A percentile compares a stretch with the other conserved stretches of the same genome.
Conservation (phyloP, 352 stramenopile species). For the Phytophthora citrophthora region DNA sequence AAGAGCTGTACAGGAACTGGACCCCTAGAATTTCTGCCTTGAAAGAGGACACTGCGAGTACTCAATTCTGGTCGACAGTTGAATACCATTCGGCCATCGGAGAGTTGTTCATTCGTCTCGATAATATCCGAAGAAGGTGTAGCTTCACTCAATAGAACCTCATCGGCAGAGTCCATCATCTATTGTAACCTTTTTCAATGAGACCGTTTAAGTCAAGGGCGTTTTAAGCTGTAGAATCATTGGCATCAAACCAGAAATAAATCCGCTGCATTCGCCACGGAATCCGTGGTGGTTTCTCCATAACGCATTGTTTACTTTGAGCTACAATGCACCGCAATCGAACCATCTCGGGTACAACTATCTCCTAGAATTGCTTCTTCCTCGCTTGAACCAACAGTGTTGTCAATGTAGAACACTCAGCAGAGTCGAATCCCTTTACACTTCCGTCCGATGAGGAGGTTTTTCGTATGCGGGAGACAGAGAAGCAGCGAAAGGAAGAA, state of each 20-base stretch:
- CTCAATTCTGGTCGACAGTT: constrained; percentile 54
- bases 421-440: constrained; percentile 90
- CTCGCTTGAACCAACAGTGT: no score
- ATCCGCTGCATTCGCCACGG: background rate
- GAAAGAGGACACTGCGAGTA: constrained; percentile 49
- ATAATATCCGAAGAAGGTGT: constrained; percentile 12
- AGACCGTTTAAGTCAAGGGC: background rate
- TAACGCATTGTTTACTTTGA: background rate
- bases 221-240: constrained; percentile 18
- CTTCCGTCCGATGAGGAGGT: constrained; percentile 95
- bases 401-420: constrained; percentile 37
- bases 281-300: no score
- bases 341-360: constrained; percentile 27
- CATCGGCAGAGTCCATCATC: constrained; percentile 29
- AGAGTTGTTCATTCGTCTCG: constrained; percentile 4
- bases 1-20: constrained; percentile 56
- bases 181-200: background rate
- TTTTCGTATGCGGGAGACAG: constrained; percentile 93
- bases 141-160: constrained; percentile 26
- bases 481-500: constrained; percentile 88
- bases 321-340: constrained; percentile 31
- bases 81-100: constrained; percentile 50
- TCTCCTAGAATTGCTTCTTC: background rate
- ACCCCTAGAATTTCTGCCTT: constrained; percentile 19
- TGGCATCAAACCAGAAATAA: constrained; percentile 16